Evolutionary conservation across 257 asterid species (phyloP).

Genomic region (Solanum sparsipilum): DNA sequence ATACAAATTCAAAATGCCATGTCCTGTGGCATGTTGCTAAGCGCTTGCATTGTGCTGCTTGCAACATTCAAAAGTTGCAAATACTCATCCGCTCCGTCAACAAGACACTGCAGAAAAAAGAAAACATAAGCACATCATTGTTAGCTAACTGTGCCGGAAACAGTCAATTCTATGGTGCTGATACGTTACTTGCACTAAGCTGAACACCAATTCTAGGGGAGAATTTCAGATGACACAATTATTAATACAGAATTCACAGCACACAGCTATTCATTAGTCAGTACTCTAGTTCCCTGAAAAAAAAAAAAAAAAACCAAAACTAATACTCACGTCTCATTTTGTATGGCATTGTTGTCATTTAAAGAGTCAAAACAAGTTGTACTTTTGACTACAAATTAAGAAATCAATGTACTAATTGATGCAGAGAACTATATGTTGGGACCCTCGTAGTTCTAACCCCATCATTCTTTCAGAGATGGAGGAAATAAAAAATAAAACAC

Average conservation of each 20-base stretch:
- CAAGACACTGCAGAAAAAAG: constrained; percentile 49
- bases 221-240: background rate
- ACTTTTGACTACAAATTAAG: background rate
- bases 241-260: background rate
- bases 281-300: background rate
- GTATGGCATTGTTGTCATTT: background rate
- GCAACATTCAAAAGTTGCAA: constrained; percentile 85
- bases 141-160: background rate
- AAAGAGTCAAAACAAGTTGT: background rate
- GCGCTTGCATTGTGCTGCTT: constrained; percentile 56
- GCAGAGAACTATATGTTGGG: background rate
- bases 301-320: background rate
- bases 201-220: background rate
- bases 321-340: background rate
- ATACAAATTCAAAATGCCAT: constrained; percentile 8
- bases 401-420: background rate
- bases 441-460: background rate
- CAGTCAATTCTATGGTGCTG: background rate
- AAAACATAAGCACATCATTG: background rate
- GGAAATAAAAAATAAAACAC: background rate
- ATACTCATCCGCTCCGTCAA: constrained; percentile 94
- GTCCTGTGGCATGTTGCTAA: constrained; percentile 43
- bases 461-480: background rate
- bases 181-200: background rate
- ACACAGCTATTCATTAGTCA: background rate